Evolutionary conservation across 441 rosid genomes (phyloP).

Genomic region (Erysimum pusillum): DNA sequence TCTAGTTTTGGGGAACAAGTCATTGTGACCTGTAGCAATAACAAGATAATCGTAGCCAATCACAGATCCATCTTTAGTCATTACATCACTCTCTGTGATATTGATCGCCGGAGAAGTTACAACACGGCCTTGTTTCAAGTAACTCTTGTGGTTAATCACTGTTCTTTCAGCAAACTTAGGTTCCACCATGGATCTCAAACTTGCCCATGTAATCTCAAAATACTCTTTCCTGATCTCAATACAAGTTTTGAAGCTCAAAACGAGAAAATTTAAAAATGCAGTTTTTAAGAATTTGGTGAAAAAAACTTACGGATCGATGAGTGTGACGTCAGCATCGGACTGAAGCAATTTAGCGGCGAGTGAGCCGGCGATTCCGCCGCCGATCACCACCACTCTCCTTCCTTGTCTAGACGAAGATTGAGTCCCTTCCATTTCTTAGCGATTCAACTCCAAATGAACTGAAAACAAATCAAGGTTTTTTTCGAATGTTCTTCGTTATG

Average conservation of each 20-base stretch:
- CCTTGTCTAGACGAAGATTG: constrained; percentile 35
- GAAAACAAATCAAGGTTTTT: background rate
- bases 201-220: constrained; percentile 62
- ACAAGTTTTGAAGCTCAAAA: constrained; percentile 10
- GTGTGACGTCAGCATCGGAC: constrained; percentile 71
- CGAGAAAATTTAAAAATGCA: background rate
- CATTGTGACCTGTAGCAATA: constrained; percentile 80
- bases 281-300: background rate
- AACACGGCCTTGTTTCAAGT: constrained; percentile 65
- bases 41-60: constrained; percentile 82
- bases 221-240: constrained; percentile 55
- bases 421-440: constrained; percentile 27
- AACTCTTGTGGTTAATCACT: constrained; percentile 72
- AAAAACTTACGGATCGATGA: constrained; percentile 74
- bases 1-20: constrained; percentile 61
- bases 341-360: constrained; percentile 73
- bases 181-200: constrained; percentile 85
- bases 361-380: constrained; percentile 86
- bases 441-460: background rate
- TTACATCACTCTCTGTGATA: constrained; percentile 67
- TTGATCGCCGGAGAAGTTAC: constrained; percentile 68
- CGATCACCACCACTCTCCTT: constrained; percentile 70
- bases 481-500: constrained; percentile 24
- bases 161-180: constrained; percentile 79
- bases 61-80: constrained; percentile 58